Percentiles rank a stretch among this genome's conserved stretches.
Evolutionary conservation across 805 yeast genomes (phyloP).

Genomic region (Candida oleophila): DNA sequence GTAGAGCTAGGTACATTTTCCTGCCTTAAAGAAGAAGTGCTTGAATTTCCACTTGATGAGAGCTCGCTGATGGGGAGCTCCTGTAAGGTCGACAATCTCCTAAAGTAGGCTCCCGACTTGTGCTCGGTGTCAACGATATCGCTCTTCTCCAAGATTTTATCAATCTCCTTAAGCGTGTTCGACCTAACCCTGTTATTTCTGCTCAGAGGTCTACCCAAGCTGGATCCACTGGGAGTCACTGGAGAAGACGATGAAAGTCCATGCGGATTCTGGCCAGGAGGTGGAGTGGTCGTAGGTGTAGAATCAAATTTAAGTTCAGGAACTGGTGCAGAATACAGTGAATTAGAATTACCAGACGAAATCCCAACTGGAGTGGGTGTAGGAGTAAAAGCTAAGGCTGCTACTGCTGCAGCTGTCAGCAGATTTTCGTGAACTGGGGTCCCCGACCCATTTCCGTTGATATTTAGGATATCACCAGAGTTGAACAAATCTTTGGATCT

Average conservation of each 20-base stretch:
- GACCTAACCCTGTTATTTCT: conserved; percentile 31
- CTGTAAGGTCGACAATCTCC: conserved; percentile 62
- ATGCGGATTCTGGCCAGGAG: conserved; percentile 9
- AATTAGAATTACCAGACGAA: too few species aligned
- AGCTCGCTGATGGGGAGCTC: conserved; percentile 42
- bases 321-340: conserved; percentile 25
- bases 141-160: conserved; percentile 33
- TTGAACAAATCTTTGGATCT: not conserved
- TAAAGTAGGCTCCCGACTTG: conserved; percentile 61
- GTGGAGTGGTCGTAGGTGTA: conserved; percentile 10
- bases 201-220: conserved; percentile 13
- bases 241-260: conserved; percentile 11
- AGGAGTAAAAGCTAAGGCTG: not conserved
- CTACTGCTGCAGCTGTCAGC: not conserved
- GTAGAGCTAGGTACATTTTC: not conserved
- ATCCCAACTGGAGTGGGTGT: conserved; percentile 1
- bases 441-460: not conserved
- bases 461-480: conserved; percentile 3
- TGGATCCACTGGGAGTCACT: conserved; percentile 11
- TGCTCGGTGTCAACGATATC: conserved; percentile 43
- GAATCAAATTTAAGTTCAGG: conserved; percentile 14
- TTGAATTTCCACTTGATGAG: not conserved
- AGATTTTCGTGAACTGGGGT: not conserved
- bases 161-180: conserved; percentile 35
- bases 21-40: conserved; percentile 1